Base-by-base conservation (phyloP, 805 yeast species). In the Blastobotrys terrestris region DNA sequence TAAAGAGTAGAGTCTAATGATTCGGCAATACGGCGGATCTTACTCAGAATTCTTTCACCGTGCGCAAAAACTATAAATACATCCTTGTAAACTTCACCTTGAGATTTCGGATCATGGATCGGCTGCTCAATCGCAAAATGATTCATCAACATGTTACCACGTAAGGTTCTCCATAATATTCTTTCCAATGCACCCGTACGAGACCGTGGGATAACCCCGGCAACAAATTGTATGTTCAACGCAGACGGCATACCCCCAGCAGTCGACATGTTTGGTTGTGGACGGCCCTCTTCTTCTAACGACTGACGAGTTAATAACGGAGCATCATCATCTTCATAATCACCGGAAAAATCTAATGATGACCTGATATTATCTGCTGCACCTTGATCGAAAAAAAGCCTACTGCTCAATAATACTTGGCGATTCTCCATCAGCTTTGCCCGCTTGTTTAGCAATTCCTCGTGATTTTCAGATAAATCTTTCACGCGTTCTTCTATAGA, bases 11-110 rank as follows among this genome's bases (percentile, higher is more conserved):
- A 96, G 62, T 89, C 96, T 60, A 94, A 76, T 1, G 97, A 85
- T 63, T 91, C 96, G 56, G 94, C 81, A 49, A 95, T 86, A 64
- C 85, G 84, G 61, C 78, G 80, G 51, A 91, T 84, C 64, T 91
- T 81, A 53, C 80, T 76, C 46, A 87, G 66, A 53, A 91, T 75
- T 52, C 80, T 65, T 42, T 81, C 77, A 63, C 99, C 99, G 71
- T 94, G 99, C 15, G 96, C 85, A 68, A 90, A 94, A 45, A 92
- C 84, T 53, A 94, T 79, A 65, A 94, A 91, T 46, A 90, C 85
- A 65, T 86, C 89, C 65, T 89, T 90, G 55, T 79, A 83, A 8
- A 84, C 79, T 45, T 70, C 73, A 21, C 76, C 75, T 43, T 77
- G 77, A 15, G 80, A 60, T 60, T 78, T 77, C 31, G 77, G 67